These are phyloP conservation scores for Pisolithus albus DNA, from an alignment of 768 basidiomycete species.

Conservation along the genomic window DNA sequence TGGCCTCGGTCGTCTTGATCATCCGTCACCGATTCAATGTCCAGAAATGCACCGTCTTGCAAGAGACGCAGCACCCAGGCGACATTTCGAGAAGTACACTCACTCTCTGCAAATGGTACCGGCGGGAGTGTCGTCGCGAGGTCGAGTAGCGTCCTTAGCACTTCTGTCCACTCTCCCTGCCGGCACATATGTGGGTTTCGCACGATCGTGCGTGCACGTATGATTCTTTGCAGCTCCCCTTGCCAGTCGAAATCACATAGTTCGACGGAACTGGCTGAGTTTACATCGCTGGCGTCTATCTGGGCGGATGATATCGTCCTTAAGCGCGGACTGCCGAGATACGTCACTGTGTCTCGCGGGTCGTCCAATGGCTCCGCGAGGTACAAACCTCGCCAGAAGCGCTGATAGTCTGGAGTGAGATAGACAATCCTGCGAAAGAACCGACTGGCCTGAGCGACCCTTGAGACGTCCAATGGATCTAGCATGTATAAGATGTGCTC, in stretches of 20 bases:
- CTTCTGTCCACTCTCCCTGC: conserved; percentile 35
- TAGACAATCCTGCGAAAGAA: conserved; percentile 41
- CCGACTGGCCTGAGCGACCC: conserved; percentile 45
- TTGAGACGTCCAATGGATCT: conserved; percentile 56
- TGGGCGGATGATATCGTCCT: neutral
- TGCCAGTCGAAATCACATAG: conserved; percentile 43
- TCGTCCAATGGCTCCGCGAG: conserved; percentile 60
- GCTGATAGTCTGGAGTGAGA: conserved; percentile 31
- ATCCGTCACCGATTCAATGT: conserved; percentile 16
- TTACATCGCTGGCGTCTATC: neutral
- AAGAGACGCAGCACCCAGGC: conserved; percentile 44
- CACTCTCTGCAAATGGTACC: conserved; percentile 17
- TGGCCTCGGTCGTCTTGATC: neutral
- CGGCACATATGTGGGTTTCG: conserved; percentile 27
- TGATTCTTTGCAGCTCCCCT: conserved; percentile 44
- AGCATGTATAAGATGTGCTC: conserved; percentile 50
- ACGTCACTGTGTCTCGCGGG: conserved; percentile 43
- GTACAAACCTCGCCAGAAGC: conserved; percentile 61
- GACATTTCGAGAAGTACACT: conserved; percentile 43
- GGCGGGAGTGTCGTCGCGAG: conserved; percentile 40
- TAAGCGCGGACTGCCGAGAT: conserved; percentile 19
- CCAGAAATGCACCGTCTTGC: conserved; percentile 39
- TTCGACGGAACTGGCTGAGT: neutral
- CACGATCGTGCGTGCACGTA: conserved; percentile 48
- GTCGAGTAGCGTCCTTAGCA: conserved; percentile 46